Conservation (phyloP, 2,329 filamentous ascomycete genomes). For the Hymenoscyphus linearis region DNA sequence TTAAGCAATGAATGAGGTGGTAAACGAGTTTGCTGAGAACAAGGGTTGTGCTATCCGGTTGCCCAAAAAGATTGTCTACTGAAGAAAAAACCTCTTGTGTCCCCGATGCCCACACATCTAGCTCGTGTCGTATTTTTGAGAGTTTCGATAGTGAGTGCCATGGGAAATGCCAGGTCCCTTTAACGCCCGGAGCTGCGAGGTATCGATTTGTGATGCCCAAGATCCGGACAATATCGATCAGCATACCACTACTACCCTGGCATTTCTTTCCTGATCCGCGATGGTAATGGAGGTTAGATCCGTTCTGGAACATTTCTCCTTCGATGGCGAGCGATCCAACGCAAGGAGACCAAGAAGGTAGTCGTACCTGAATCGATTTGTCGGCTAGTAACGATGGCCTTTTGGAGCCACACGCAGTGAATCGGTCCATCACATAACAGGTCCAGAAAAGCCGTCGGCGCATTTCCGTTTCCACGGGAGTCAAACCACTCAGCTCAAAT, state of each 20-base stretch:
- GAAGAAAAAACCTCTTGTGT: conserved; percentile 75
- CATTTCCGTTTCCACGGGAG: conserved; percentile 67
- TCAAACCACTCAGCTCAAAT: conserved; percentile 56
- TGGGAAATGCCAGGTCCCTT: conserved; percentile 84
- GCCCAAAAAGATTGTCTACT: conserved; percentile 68
- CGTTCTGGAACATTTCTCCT: conserved; percentile 75
- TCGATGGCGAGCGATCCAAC: conserved; percentile 59
- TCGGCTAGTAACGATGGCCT: conserved; percentile 76
- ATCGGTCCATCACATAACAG: conserved; percentile 82
- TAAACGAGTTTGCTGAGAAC: conserved; percentile 83
- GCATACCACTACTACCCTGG: conserved; percentile 71
- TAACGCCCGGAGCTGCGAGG: conserved; percentile 77
- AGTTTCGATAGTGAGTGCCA: conserved; percentile 84
- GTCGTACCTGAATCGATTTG: conserved; percentile 66
- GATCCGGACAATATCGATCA: conserved; percentile 80
- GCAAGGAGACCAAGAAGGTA: conserved; percentile 68
- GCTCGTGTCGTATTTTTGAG: conserved; percentile 78
- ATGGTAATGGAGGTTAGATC: conserved; percentile 71
- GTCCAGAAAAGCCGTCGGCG: conserved; percentile 82
- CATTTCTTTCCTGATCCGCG: conserved; percentile 63
- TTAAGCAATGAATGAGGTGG: conserved; percentile 78
- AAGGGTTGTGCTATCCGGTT: conserved; percentile 70
- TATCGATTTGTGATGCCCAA: conserved; percentile 80
- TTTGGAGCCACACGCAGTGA: conserved; percentile 74
- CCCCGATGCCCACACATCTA: conserved; percentile 80